Conservation (phyloP, 2,329 filamentous ascomycete genomes). For the Neonectria magnoliae region DNA sequence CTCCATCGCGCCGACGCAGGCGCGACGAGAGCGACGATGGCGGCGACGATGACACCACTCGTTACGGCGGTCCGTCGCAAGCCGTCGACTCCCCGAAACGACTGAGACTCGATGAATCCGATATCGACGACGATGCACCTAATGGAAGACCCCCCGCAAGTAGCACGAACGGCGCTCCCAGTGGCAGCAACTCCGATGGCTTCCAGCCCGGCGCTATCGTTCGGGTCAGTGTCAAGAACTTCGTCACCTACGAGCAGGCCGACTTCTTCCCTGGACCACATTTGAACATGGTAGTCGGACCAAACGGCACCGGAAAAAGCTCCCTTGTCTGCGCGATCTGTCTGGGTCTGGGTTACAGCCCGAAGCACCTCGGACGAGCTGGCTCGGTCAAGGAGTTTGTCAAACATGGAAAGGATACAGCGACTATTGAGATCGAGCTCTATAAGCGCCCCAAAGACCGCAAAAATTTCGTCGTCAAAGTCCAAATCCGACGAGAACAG, state of each 20-base stretch:
- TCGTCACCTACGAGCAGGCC: constrained; percentile 93
- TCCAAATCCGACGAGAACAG: constrained; percentile 82
- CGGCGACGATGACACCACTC: constrained; percentile 45
- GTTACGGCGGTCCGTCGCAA: constrained; percentile 36
- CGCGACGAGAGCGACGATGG: constrained; percentile 55
- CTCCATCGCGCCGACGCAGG: constrained; percentile 53
- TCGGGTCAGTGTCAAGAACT: constrained; percentile 85
- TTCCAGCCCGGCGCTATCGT: constrained; percentile 86
- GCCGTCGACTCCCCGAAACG: constrained; percentile 49
- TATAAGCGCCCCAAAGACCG: constrained; percentile 68
- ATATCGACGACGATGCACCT: constrained; percentile 32
- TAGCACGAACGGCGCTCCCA: constrained; percentile 26
- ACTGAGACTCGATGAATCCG: constrained; percentile 43
- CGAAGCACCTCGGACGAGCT: constrained; percentile 85
- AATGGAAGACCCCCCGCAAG: constrained; percentile 20
- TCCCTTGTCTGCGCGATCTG: constrained; percentile 97
- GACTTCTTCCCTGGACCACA: constrained; percentile 93
- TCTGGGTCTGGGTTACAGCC: constrained; percentile 85
- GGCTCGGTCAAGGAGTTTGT: constrained; percentile 90
- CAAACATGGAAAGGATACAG: constrained; percentile 83
- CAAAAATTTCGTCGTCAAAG: constrained; percentile 77
- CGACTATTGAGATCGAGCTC: constrained; percentile 90
- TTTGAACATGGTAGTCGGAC: constrained; percentile 97
- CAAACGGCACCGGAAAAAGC: constrained; percentile 98
- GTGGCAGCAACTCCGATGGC: constrained; percentile 38